These are phyloP conservation scores for Globisporangium viniferum DNA, from an alignment of 352 stramenopile species.

Conservation along the genomic window DNA sequence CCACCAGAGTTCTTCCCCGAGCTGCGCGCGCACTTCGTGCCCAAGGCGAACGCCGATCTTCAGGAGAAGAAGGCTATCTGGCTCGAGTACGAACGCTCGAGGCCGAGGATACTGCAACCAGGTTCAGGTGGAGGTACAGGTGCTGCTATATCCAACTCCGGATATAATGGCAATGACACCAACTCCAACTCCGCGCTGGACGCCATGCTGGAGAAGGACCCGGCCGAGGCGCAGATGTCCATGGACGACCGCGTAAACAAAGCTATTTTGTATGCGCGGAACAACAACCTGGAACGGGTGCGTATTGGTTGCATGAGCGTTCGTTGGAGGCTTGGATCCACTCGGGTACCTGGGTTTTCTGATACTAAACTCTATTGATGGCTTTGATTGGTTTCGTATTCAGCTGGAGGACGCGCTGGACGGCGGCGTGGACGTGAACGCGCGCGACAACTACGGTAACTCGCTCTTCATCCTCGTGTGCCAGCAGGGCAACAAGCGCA, in stretches of 20 bases:
- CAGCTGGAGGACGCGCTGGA: conserved; percentile 88
- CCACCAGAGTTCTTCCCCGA: conserved; percentile 59
- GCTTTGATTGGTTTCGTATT: conserved; percentile 2
- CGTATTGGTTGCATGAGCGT: not conserved
- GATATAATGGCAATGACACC: not conserved
- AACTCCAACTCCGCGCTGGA: conserved; percentile 32
- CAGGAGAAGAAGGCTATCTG: conserved; percentile 57
- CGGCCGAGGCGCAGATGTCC: conserved; percentile 26
- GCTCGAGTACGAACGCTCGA: conserved; percentile 28
- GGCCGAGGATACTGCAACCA: not conserved
- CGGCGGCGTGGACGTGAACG: conserved; percentile 86
- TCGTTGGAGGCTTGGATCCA: not conserved
- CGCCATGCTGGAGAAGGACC: conserved; percentile 43
- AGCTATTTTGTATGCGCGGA: conserved; percentile 65
- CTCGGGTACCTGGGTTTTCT: not conserved
- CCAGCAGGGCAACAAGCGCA: conserved; percentile 94
- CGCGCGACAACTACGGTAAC: conserved; percentile 93
- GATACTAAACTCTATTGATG: conserved; percentile 10
- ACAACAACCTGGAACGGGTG: conserved; percentile 81
- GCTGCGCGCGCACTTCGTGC: conserved; percentile 53
- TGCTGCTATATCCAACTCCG: not conserved
- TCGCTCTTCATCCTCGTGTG: conserved; percentile 93
- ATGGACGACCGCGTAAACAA: conserved; percentile 47
- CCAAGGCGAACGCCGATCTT: conserved; percentile 48
- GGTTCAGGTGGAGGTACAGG: not conserved